phyloP scores from a whole-genome alignment of 164 flowering plant genomes.

The Warburgia ugandensis region DNA sequence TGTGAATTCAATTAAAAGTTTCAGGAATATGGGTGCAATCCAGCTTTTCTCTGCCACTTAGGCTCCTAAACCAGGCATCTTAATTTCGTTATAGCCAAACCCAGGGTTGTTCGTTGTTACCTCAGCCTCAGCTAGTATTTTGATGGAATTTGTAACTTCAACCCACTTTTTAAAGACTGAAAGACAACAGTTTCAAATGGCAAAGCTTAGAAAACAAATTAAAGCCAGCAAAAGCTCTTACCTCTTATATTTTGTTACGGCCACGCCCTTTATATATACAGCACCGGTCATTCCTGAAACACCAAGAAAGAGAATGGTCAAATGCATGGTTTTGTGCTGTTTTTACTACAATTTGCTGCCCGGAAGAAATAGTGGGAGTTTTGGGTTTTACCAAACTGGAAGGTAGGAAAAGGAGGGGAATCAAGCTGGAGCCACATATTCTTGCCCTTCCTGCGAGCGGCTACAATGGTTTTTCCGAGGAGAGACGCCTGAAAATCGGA shows the following conservation, averaged over 20 bases:
- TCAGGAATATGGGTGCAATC: too few relatives aligned
- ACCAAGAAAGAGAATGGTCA: constrained; percentile 4
- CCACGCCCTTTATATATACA: constrained; percentile 82
- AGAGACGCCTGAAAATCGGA: constrained; percentile 64
- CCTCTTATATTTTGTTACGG: constrained; percentile 82
- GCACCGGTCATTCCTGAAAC: constrained; percentile 94
- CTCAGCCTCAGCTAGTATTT: too few relatives aligned
- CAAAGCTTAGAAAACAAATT: too few relatives aligned
- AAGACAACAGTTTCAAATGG: too few relatives aligned
- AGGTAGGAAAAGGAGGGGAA: constrained; percentile 91
- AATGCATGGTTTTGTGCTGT: background rate
- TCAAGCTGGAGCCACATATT: constrained; percentile 88
- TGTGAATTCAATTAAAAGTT: too few relatives aligned
- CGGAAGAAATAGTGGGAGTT: background rate
- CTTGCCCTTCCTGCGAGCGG: constrained; percentile 91
- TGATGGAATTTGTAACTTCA: too few relatives aligned
- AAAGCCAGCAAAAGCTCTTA: too few relatives aligned
- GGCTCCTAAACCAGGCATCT: too few relatives aligned
- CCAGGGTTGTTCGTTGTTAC: too few relatives aligned
- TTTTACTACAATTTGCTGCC: background rate
- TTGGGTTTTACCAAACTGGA: constrained; percentile 67
- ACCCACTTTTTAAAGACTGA: too few relatives aligned
- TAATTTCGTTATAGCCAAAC: too few relatives aligned
- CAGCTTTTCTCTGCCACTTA: too few relatives aligned
- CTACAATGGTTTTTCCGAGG: constrained; percentile 61